phyloP scores from a whole-genome alignment of 1,284 basidiomycete species.

The Sanghuangporus sanghuang region DNA sequence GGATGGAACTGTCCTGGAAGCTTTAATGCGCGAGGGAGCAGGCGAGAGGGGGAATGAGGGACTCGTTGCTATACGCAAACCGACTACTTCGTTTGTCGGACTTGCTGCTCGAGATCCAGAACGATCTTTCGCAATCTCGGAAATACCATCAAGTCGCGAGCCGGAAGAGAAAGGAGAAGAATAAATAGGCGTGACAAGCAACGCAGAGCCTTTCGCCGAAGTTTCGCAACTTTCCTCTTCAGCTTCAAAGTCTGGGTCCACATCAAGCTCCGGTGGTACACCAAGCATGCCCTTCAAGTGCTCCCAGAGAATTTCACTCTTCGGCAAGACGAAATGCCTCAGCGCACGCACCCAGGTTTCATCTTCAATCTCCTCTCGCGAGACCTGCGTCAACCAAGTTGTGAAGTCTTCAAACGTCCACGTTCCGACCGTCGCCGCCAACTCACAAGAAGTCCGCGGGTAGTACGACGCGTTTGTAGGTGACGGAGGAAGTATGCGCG shows the following conservation, averaged over 20 bases:
- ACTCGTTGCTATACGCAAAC: conserved; percentile 11
- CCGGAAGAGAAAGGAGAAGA: not conserved
- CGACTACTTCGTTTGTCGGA: not conserved
- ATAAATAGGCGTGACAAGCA: conserved; percentile 8
- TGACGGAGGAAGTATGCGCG: conserved; percentile 53
- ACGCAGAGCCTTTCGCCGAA: not conserved
- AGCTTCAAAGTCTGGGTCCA: conserved; percentile 27
- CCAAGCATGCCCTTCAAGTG: conserved; percentile 74
- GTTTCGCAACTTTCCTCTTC: not conserved
- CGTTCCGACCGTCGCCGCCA: conserved; percentile 32
- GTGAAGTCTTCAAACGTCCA: conserved; percentile 59
- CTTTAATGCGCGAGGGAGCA: not conserved
- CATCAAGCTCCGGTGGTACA: conserved; percentile 69
- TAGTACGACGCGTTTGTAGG: conserved; percentile 24
- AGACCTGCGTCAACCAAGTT: conserved; percentile 53
- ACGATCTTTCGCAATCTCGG: conserved; percentile 3
- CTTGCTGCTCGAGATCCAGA: not conserved
- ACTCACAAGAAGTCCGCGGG: conserved; percentile 21
- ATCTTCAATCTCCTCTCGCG: conserved; percentile 56
- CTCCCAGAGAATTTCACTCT: conserved; percentile 79
- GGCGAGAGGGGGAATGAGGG: not conserved
- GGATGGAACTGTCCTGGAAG: not conserved
- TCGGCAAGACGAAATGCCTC: conserved; percentile 60
- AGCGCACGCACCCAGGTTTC: conserved; percentile 56
- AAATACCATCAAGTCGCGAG: conserved; percentile 1